phyloP scores from a whole-genome alignment of 805 yeast species.

The Spathaspora girioi region DNA sequence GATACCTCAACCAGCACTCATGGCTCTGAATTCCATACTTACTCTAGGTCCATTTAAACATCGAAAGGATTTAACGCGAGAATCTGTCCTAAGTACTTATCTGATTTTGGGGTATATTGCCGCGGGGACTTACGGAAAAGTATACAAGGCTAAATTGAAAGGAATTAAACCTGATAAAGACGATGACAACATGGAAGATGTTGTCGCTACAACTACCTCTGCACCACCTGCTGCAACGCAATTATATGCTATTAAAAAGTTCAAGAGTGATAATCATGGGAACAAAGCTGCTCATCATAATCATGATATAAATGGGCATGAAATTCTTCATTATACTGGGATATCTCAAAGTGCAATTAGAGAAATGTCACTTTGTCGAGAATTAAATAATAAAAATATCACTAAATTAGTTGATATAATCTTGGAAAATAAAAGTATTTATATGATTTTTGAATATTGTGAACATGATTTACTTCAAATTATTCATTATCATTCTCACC shows the following conservation, averaged over 20 bases:
- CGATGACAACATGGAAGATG: constrained; percentile 1
- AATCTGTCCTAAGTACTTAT: constrained; percentile 78
- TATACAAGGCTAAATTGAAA: constrained; percentile 75
- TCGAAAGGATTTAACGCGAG: constrained; percentile 58
- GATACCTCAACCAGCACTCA: constrained; percentile 34
- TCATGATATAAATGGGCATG: constrained; percentile 56
- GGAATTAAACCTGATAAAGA: constrained; percentile 10
- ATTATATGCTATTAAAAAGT: constrained; percentile 87
- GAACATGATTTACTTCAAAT: constrained; percentile 94
- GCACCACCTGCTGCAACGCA: constrained; percentile 13
- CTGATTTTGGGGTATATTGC: constrained; percentile 94
- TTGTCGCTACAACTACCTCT: constrained; percentile 2
- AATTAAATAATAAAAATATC: constrained; percentile 74
- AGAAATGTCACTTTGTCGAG: constrained; percentile 94
- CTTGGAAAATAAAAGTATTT: constrained; percentile 82
- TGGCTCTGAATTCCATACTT: constrained; percentile 38
- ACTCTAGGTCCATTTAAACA: constrained; percentile 44
- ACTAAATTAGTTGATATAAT: constrained; percentile 79
- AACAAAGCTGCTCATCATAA: constrained; percentile 27
- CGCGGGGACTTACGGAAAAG: constrained; percentile 96
- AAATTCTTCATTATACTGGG: constrained; percentile 85
- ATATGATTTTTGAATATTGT: constrained; percentile 93
- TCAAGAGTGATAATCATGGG: constrained; percentile 69
- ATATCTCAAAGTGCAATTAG: constrained; percentile 94
- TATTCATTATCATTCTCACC: constrained; percentile 91